These are phyloP conservation scores for Mucor indicus DNA, from an alignment of 371 early-diverging fungal species.

Conservation along the genomic window DNA sequence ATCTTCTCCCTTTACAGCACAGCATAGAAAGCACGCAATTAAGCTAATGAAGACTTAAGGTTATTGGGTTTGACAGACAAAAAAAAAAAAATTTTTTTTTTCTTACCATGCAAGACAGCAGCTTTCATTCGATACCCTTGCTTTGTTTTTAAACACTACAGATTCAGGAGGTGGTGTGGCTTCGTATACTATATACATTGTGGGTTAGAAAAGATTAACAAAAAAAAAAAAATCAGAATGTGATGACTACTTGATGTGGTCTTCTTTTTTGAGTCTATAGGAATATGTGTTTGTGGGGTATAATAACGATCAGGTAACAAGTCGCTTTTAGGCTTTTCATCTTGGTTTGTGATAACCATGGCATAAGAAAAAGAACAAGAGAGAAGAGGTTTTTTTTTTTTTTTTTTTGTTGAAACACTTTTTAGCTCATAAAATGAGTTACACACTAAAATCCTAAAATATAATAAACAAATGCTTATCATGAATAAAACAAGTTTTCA, in stretches of 20 bases:
- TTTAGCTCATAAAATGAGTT: too few species aligned
- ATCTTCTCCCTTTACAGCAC: constrained; percentile 12
- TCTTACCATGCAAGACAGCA: constrained; percentile 16
- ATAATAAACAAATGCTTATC: too few species aligned
- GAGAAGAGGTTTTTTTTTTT: background rate
- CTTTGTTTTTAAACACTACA: constrained; percentile 3
- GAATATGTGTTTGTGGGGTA: constrained; percentile 5
- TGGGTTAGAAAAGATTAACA: background rate
- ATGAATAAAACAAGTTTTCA: too few species aligned
- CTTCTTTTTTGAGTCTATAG: too few species aligned
- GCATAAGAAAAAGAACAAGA: background rate
- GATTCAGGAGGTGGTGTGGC: constrained; percentile 14
- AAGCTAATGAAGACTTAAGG: background rate
- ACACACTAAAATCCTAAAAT: too few species aligned
- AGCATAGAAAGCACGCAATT: constrained; percentile 9
- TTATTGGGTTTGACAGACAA: background rate
- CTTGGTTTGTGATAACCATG: background rate
- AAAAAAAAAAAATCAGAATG: too few species aligned
- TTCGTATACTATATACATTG: constrained; percentile 4
- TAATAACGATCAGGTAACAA: constrained; percentile 7
- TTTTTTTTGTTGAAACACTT: too few species aligned
- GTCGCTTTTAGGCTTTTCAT: background rate
- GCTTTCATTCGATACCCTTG: constrained; percentile 1
- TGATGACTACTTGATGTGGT: too few species aligned
- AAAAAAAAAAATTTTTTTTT: background rate